Base-by-base conservation (phyloP, 768 basidiomycete species). In the Rhodosporidiobolus odoratus region DNA sequence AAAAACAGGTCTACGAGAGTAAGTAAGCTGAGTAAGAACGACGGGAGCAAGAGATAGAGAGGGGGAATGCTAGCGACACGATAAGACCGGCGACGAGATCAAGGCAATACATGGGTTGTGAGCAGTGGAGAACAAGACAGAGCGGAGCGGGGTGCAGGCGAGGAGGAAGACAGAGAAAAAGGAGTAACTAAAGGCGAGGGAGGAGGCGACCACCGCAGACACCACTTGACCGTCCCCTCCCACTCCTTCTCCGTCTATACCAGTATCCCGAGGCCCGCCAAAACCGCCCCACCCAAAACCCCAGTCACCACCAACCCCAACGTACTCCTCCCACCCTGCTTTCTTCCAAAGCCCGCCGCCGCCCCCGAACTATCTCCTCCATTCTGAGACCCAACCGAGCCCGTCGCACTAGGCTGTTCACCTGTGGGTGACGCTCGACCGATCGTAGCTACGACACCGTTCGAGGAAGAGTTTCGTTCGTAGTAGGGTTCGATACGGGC, bases 381-480 rank as follows among this genome's bases (percentile, higher is more conserved):
- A 25, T 8, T 16, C 13, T 16, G 15, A 10, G 48, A 40, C 27
- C 40, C 52, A 7, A 7, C 16, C 32, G 54, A 56, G 25, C 25
- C 25, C 34, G 63, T 54, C 58, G 63, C 35, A 19, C 40, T 47
- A 25, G 69, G 62, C 25, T 25, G 13, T 8, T 61, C n/a, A n/a
- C n/a, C n/a, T n/a, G n/a, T n/a, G n/a, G n/a, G n/a, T n/a, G n/a
- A n/a, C n/a, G n/a, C 69, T 13, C 58, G 58, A 4, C 63, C 63
- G 23, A 70, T 60, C 23, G 71, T 72, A 32, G 66, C 71, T 6
- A 68, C 66, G 30, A 65, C 63, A 25, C 69, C 69, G 37, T 60
- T 60, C 23, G 9, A 13, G 30, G 32, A 35, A 4, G 57, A 50
- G 54, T 50, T 58, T 32, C 17, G 5, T 23, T 37, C 5, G 54